Evolutionary conservation across 176 grass and related monocot species (phyloP), one percentile per base, ranked within the genome.

Genomic region (Carex kokanica): DNA sequence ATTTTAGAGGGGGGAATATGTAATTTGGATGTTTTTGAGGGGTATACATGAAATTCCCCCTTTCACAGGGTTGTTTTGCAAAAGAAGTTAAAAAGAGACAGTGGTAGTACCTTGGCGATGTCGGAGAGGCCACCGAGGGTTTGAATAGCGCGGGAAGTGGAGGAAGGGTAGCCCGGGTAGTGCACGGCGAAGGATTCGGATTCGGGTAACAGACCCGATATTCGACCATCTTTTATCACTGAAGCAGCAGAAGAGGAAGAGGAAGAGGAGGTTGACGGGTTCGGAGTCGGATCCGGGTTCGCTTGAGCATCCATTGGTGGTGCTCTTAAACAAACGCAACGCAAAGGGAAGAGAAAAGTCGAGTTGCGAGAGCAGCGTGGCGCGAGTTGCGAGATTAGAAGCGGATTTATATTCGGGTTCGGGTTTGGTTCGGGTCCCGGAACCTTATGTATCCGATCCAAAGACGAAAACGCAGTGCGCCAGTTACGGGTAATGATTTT

Each of bases 91-190:
- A 0, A 68, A 18, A 54, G 73, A 10, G 41, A 25, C 56, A 20
- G 18, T 24, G 27, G 13, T 43, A 41, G 31, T 74, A 91, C 94
- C 92, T 88, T 93, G 17, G 86, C 78, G 57, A 98, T 87, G 43
- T 88, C 67, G 2, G 89, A 4, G 51, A 91, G 95, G 16, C 95
- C 89, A 20, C 95, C 92, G 16, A 98, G 90, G 25, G 85, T 87
- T 27, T 88, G 66, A 34, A 78, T 74, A 27, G 92, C 91, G 80
- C 89, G 86, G 52, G 82, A 32, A 20, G 74, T 82, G 2, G 91
- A 95, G 13, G 95, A 95, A 13, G 92, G 91, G 75, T 95, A 95
- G 23, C 92, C 92, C 0, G 91, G 95, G 69, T 93, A 98, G 79
- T 95, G 87, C 25, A 98, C 69, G 40, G 89, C 88, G 40, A 98